A percentile compares a stretch with the other conserved stretches of the same genome.
phyloP scores from a whole-genome alignment of 2,329 filamentous ascomycete genomes.

The Fusarium succisae region DNA sequence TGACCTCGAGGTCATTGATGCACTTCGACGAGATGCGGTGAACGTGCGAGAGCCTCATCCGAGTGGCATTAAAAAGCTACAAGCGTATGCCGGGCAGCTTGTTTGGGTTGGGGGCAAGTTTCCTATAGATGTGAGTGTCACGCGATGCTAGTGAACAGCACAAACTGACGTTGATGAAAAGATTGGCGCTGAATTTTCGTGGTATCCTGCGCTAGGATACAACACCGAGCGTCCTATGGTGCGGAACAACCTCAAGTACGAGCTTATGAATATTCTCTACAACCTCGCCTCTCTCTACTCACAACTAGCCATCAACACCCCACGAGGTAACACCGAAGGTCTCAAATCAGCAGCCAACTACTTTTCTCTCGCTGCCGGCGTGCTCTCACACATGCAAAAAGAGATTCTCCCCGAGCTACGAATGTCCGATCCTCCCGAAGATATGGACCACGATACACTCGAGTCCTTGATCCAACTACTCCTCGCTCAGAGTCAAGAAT shows the following conservation, averaged over 20 bases:
- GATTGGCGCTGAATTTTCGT: slow-evolving; percentile 95
- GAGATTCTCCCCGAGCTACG: slow-evolving; percentile 84
- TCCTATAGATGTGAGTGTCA: slow-evolving; percentile 79
- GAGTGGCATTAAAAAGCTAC: slow-evolving; percentile 87
- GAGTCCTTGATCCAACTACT: slow-evolving; percentile 85
- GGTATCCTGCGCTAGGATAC: slow-evolving; percentile 94
- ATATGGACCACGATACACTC: slow-evolving; percentile 91
- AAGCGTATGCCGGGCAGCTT: slow-evolving; percentile 90
- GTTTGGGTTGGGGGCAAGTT: slow-evolving; percentile 96
- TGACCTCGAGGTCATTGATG: slow-evolving; percentile 86
- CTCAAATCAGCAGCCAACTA: slow-evolving; percentile 90
- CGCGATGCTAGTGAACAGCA: not conserved
- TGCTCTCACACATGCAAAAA: slow-evolving; percentile 80
- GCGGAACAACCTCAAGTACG: slow-evolving; percentile 76
- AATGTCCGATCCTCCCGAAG: slow-evolving; percentile 83
- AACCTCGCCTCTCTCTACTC: slow-evolving; percentile 95
- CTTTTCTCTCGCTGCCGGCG: slow-evolving; percentile 87
- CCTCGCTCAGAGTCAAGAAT: slow-evolving; percentile 94
- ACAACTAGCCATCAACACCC: slow-evolving; percentile 84
- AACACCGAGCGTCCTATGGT: slow-evolving; percentile 78
- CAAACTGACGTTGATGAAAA: slow-evolving; percentile 53
- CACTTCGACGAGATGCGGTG: slow-evolving; percentile 84
- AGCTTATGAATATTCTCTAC: slow-evolving; percentile 91
- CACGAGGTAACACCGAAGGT: slow-evolving; percentile 80
- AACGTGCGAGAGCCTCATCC: slow-evolving; percentile 88